Conservation (phyloP, 2,329 filamentous ascomycete species). For the Aspergillus quadricinctus region DNA sequence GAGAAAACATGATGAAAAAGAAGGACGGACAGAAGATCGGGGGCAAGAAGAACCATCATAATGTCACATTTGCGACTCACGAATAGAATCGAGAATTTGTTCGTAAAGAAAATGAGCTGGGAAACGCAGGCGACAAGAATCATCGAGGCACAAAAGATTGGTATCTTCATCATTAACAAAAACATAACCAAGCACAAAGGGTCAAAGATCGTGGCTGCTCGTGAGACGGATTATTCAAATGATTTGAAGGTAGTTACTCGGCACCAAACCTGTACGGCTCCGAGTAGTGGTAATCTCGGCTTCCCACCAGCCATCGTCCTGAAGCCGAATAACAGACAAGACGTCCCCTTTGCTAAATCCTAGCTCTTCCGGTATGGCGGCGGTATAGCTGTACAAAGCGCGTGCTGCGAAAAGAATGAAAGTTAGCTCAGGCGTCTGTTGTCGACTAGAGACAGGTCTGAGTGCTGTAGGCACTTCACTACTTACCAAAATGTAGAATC, state of each 20-base stretch:
- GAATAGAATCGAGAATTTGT: neutral
- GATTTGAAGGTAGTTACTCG: conserved; percentile 63
- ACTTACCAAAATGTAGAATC: conserved; percentile 91
- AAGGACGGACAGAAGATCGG: neutral
- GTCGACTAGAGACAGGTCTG: neutral
- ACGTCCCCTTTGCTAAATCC: conserved; percentile 90
- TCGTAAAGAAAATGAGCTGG: neutral
- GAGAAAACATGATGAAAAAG: neutral
- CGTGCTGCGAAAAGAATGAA: conserved; percentile 57
- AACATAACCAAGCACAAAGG: conserved; percentile 8
- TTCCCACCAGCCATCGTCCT: conserved; percentile 99
- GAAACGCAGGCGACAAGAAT: neutral
- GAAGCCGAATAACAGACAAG: conserved; percentile 78
- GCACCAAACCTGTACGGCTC: conserved; percentile 54
- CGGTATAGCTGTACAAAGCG: conserved; percentile 89
- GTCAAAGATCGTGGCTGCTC: conserved; percentile 21
- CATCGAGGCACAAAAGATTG: conserved; percentile 6
- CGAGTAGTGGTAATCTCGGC: conserved; percentile 70
- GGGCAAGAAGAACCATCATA: neutral
- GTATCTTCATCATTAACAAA: conserved; percentile 20
- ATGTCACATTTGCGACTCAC: neutral
- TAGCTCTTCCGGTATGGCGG: conserved; percentile 91
- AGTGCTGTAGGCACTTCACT: conserved; percentile 41
- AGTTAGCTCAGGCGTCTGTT: neutral
- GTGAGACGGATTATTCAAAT: conserved; percentile 38